Conservation (phyloP, 2,329 filamentous ascomycete species). For the Aspergillus pseudoviridinutans region DNA sequence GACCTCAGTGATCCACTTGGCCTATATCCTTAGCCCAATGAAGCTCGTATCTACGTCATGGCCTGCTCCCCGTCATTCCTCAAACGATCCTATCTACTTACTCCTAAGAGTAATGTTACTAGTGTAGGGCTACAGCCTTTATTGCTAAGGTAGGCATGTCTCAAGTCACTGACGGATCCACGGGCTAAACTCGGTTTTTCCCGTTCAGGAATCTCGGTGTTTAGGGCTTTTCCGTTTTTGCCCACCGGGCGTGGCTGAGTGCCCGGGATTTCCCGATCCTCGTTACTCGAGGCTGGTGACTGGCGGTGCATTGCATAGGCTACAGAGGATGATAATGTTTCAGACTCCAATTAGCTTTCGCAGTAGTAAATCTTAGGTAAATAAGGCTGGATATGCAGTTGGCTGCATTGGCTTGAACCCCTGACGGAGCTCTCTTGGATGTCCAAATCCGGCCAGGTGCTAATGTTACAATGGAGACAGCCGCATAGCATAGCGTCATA, state of each 20-base stretch:
- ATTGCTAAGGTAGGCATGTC: too few species aligned
- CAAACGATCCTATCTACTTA: too few species aligned
- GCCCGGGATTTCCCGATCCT: slow-evolving; percentile 13
- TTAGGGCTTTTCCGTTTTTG: slow-evolving; percentile 19
- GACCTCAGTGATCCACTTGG: too few species aligned
- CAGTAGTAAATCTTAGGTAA: too few species aligned
- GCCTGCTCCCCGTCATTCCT: too few species aligned
- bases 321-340: too few species aligned
- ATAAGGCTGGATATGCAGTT: neutral
- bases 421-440: neutral
- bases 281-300: neutral
- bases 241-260: slow-evolving; percentile 13
- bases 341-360: too few species aligned
- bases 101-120: neutral
- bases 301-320: neutral
- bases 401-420: too few species aligned
- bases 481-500: slow-evolving; percentile 5
- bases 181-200: neutral
- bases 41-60: neutral
- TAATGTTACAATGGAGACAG: neutral
- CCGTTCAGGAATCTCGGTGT: slow-evolving; percentile 18
- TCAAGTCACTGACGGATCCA: too few species aligned
- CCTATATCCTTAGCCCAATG: neutral
- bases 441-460: neutral
- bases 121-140: neutral